Conservation (phyloP, 2,329 filamentous ascomycete genomes). For the Chaetomiaceae sp. region DNA sequence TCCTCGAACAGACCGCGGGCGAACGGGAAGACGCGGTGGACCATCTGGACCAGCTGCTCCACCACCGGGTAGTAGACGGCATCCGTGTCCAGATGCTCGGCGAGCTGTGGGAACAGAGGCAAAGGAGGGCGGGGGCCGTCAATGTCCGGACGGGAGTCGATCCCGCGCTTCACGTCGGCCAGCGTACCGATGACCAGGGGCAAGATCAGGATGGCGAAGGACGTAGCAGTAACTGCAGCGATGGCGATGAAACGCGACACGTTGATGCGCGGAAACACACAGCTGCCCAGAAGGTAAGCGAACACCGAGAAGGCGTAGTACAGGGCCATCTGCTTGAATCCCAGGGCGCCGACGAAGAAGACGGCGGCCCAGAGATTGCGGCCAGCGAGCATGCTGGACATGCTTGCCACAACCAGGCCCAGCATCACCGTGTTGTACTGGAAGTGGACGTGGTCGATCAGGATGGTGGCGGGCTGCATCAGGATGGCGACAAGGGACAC, state of each 20-base stretch:
- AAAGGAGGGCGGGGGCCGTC: constrained; percentile 57
- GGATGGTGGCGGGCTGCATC: constrained; percentile 83
- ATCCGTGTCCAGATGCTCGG: constrained; percentile 54
- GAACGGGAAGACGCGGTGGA: constrained; percentile 95
- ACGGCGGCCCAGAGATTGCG: constrained; percentile 83
- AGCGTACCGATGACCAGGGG: constrained; percentile 70
- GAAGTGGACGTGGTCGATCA: constrained; percentile 94
- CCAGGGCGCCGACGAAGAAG: constrained; percentile 90
- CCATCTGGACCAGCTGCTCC: constrained; percentile 74
- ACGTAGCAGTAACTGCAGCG: constrained; percentile 62
- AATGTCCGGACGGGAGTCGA: constrained; percentile 52
- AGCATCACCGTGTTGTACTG: constrained; percentile 99
- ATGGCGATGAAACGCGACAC: constrained; percentile 67
- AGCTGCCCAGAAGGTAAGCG: constrained; percentile 82
- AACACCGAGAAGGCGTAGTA: constrained; percentile 96
- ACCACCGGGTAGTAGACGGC: constrained; percentile 69
- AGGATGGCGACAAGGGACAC: constrained; percentile 85
- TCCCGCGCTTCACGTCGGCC: constrained; percentile 62
- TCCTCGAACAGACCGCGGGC: constrained; percentile 95
- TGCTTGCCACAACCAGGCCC: constrained; percentile 76
- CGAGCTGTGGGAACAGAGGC: constrained; percentile 55
- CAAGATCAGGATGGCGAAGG: constrained; percentile 70
- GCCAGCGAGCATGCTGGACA: constrained; percentile 84
- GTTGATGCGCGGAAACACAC: constrained; percentile 69
- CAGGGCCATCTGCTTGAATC: constrained; percentile 98